These are phyloP conservation scores for Nyssa sinensis DNA, from an alignment of 148 eudicot species.

Conservation along the genomic window DNA sequence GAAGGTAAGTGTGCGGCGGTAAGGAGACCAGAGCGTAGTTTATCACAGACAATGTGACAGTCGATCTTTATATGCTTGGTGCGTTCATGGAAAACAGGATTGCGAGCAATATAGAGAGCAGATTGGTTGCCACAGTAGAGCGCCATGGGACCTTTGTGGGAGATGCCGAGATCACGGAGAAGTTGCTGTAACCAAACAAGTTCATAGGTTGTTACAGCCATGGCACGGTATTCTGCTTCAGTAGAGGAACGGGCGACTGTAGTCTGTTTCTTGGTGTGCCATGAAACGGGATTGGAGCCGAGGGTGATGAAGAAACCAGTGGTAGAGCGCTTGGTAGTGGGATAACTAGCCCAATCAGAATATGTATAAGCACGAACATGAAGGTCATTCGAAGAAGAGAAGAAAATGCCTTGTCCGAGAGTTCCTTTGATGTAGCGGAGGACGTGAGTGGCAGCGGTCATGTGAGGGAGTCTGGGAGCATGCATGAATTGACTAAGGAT, in stretches of 20 bases:
- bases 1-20: no score
- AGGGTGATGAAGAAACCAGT: neutral
- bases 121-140: neutral
- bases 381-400: neutral
- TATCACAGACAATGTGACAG: no score
- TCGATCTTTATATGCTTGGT: neutral
- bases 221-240: conserved; percentile 6
- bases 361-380: neutral
- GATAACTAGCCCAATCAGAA: conserved; percentile 6
- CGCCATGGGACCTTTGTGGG: neutral
- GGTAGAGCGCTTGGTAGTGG: neutral
- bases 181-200: neutral
- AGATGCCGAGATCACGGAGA: neutral
- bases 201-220: neutral
- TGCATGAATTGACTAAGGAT: neutral
- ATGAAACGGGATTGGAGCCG: neutral
- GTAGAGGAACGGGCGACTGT: neutral
- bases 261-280: neutral
- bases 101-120: neutral
- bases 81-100: neutral
- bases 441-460: neutral
- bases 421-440: neutral
- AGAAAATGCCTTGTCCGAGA: neutral
- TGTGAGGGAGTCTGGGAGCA: neutral
- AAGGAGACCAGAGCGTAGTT: neutral